These are phyloP conservation scores for Ustilago lituana DNA, from an alignment of 1,284 basidiomycete genomes.

Conservation along the genomic window DNA sequence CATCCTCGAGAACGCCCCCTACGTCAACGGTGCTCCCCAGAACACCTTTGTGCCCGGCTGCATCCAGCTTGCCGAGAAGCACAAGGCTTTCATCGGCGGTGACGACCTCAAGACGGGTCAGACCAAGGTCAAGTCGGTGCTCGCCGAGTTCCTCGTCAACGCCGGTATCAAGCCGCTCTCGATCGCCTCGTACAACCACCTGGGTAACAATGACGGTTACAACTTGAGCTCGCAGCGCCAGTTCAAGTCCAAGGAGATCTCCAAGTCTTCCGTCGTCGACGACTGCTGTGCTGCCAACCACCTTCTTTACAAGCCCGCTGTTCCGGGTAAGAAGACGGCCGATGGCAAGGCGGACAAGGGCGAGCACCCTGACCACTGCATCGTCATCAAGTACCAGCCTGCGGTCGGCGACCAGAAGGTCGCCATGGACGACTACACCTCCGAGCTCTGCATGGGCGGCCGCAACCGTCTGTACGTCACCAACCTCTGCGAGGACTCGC, in stretches of 20 bases:
- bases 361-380: slow-evolving; percentile 96
- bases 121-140: slow-evolving; percentile 78
- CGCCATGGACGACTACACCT: slow-evolving; percentile 98
- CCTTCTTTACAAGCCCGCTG: slow-evolving; percentile 84
- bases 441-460: slow-evolving; percentile 77
- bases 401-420: slow-evolving; percentile 87
- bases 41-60: slow-evolving; percentile 98
- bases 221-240: slow-evolving; percentile 89
- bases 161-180: slow-evolving; percentile 98
- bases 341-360: slow-evolving; percentile 75
- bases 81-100: slow-evolving; percentile 92
- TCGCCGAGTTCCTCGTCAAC: slow-evolving; percentile 98
- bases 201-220: slow-evolving; percentile 97
- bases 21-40: slow-evolving; percentile 97
- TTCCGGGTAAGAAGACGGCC: slow-evolving; percentile 57
- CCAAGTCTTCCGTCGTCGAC: slow-evolving; percentile 93
- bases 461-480: slow-evolving; percentile 67
- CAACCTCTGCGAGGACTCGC: slow-evolving; percentile 77
- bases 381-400: slow-evolving; percentile 75
- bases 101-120: slow-evolving; percentile 87
- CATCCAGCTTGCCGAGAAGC: slow-evolving; percentile 88
- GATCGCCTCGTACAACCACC: slow-evolving; percentile 97
- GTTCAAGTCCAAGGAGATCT: slow-evolving; percentile 92
- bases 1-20: slow-evolving; percentile 93
- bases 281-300: slow-evolving; percentile 77